These are phyloP conservation scores for Zelonia costaricensis DNA, from an alignment of 208 protist genomes.

Conservation along the genomic window DNA sequence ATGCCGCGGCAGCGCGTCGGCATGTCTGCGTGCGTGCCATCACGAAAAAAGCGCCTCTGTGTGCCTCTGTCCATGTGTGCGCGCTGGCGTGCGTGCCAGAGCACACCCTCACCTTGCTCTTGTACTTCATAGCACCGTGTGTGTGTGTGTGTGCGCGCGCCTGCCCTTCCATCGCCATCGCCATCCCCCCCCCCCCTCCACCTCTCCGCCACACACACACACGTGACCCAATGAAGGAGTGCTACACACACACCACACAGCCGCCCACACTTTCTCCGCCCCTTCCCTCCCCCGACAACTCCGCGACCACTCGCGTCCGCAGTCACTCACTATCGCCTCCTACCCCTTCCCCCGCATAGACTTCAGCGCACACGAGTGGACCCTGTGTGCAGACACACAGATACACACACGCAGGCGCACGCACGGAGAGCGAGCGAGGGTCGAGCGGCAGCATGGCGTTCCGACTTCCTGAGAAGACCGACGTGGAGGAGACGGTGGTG, in stretches of 20 bases:
- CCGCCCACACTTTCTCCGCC: neutral
- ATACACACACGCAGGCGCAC: neutral
- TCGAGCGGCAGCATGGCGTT: conserved; percentile 14
- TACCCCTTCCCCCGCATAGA: no score
- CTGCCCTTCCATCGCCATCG: neutral
- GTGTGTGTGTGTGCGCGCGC: neutral
- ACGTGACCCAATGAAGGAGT: neutral
- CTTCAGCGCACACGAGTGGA: neutral
- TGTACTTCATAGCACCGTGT: no score
- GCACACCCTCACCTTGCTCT: no score
- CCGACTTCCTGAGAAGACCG: conserved; percentile 8
- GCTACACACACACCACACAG: neutral
- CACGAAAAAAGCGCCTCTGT: no score
- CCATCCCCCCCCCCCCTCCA: neutral
- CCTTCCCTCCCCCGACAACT: neutral
- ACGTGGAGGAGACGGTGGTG: conserved; percentile 26
- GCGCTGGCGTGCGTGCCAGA: no score
- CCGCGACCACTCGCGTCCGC: no score
- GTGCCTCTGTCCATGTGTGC: no score
- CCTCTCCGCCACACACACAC: neutral
- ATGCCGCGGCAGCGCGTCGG: no score
- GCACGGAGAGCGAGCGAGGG: neutral
- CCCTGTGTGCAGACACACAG: neutral
- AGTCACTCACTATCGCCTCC: no score
- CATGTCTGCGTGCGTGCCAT: no score